phyloP scores from a whole-genome alignment of 2,329 filamentous ascomycete species.

The Phyllosticta ampelicida region DNA sequence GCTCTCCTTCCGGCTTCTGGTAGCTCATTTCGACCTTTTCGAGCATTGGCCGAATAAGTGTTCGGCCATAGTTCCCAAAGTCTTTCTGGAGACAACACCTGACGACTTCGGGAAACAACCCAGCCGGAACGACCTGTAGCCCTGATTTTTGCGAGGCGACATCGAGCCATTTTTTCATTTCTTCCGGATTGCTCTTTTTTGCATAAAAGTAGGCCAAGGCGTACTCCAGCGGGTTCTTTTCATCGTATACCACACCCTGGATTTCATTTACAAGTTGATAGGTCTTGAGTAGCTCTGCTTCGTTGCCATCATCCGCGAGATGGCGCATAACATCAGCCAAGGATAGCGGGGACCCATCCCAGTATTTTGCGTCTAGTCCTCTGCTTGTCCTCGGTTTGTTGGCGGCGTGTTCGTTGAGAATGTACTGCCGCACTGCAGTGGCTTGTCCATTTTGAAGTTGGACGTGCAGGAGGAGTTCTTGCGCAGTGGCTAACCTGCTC shows the following conservation, averaged over 20 bases:
- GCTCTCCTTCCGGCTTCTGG: background rate
- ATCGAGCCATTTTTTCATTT: slow-evolving; percentile 58
- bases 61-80: slow-evolving; percentile 2
- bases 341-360: background rate
- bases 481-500: background rate
- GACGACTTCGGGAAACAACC: background rate
- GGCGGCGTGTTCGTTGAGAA: background rate
- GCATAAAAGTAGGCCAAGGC: slow-evolving; percentile 48
- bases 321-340: background rate
- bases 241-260: slow-evolving; percentile 28
- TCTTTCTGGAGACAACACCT: slow-evolving; percentile 2
- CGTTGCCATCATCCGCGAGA: slow-evolving; percentile 31
- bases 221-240: slow-evolving; percentile 36
- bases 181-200: slow-evolving; percentile 43
- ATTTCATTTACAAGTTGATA: slow-evolving; percentile 40
- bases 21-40: slow-evolving; percentile 2
- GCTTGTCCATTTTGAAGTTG: background rate
- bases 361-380: background rate
- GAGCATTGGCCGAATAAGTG: slow-evolving; percentile 2
- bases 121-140: background rate
- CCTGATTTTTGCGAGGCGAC: slow-evolving; percentile 36
- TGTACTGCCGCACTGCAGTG: background rate
- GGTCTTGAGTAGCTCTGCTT: slow-evolving; percentile 48
- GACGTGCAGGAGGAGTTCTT: background rate
- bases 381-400: background rate